These are phyloP conservation scores for Fusarium mangiferae DNA, from an alignment of 2,329 filamentous ascomycete genomes.

Conservation along the genomic window DNA sequence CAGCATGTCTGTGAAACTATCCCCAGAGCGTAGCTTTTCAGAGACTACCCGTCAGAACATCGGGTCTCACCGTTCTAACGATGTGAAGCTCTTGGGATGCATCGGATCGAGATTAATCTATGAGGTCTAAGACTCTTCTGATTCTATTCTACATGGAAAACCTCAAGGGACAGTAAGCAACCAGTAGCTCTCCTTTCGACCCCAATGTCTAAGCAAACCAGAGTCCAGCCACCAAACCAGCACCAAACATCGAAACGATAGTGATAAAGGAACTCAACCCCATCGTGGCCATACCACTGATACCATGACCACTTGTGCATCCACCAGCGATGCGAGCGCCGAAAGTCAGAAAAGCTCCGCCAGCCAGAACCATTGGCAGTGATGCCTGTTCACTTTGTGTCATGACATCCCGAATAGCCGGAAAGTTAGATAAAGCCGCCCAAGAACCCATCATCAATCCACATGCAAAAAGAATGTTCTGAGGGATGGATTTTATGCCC, in stretches of 20 bases:
- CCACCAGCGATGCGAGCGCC: conserved; percentile 16
- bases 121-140: neutral
- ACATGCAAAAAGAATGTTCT: neutral
- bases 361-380: neutral
- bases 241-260: conserved; percentile 7
- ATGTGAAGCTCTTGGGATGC: neutral
- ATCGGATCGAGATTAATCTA: rapidly evolving
- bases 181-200: rapidly evolving
- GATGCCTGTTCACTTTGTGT: neutral
- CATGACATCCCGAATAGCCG: conserved; percentile 4
- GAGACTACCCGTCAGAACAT: too few relatives aligned
- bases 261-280: conserved; percentile 7
- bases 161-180: neutral
- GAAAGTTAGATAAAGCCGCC: neutral
- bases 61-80: neutral
- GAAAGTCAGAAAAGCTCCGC: neutral
- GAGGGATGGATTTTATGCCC: neutral
- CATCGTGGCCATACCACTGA: conserved; percentile 21
- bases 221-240: neutral
- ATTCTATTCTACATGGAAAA: neutral
- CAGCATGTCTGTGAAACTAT: neutral
- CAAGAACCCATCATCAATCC: conserved; percentile 10
- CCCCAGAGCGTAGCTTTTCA: neutral
- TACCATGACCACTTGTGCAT: conserved; percentile 20
- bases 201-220: neutral